Evolutionary conservation across 345 rosid species (phyloP).

Genomic region (Pistacia vera): DNA sequence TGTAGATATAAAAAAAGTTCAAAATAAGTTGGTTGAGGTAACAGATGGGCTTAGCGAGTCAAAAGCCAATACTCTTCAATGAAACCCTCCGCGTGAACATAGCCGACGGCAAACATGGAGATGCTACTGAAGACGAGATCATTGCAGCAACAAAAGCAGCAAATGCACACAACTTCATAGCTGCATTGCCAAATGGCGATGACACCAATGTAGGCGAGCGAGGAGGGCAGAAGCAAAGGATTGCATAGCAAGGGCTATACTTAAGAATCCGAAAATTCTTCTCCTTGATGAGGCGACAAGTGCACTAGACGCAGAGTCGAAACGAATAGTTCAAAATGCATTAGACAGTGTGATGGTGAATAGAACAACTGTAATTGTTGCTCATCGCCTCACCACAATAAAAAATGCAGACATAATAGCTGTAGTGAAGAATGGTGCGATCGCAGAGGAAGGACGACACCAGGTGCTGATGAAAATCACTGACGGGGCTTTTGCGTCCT

Average conservation of each 20-base stretch:
- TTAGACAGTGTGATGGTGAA: constrained; percentile 69
- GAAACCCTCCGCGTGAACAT: constrained; percentile 65
- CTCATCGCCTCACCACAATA: constrained; percentile 62
- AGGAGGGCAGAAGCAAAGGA: constrained; percentile 71
- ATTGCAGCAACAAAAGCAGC: constrained; percentile 57
- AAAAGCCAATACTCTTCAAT: constrained; percentile 76
- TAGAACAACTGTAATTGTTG: constrained; percentile 64
- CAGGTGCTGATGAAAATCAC: constrained; percentile 46
- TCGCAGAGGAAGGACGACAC: constrained; percentile 70
- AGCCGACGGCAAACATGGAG: constrained; percentile 59
- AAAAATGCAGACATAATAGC: constrained; percentile 66
- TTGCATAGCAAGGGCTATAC: constrained; percentile 67
- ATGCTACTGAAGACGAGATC: constrained; percentile 53
- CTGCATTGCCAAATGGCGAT: constrained; percentile 63
- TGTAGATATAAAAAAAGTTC: constrained; percentile 35
- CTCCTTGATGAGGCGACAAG: constrained; percentile 79
- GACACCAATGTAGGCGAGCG: constrained; percentile 69
- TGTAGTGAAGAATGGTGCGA: constrained; percentile 63
- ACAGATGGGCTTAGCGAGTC: constrained; percentile 72
- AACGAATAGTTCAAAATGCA: constrained; percentile 65
- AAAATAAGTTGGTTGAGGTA: constrained; percentile 70
- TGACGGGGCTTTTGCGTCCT: constrained; percentile 56
- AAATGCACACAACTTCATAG: constrained; percentile 67
- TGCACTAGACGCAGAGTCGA: constrained; percentile 72
- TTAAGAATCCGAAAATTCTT: constrained; percentile 66